Evolutionary conservation across 2,329 filamentous ascomycete species (phyloP), one percentile per base, ranked within the genome.

Genomic region (Aureobasidium uvarum): DNA sequence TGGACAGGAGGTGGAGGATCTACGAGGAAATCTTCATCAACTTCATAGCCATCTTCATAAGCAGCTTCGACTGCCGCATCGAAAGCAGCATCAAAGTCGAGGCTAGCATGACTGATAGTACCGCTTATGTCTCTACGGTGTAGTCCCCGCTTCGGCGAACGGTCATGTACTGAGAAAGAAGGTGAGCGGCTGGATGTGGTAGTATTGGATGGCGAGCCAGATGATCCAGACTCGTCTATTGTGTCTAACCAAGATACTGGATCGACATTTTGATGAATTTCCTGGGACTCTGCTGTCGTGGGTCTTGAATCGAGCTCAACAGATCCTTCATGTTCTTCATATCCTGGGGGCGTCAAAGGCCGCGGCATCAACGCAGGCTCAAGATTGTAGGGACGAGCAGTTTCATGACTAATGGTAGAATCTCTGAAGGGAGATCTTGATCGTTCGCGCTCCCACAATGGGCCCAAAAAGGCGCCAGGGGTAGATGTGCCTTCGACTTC

Each of bases 21-120:
- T 28, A 38, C 38, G 25, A 64, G 45, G 43, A 62, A 60, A 5
- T 66, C 58, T 28, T 64, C 82, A 75, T 85, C 86, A 4, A 90
- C 90, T 73, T 96, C 92, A 68, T 92, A 90, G 0, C 91, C 91
- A 68, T 97, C 92, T 74, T 96, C 90, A 75, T 98, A 99, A 5
- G 94, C 95, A 59, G 94, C 94, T 76, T 98, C 95, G 10, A 98
- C 93, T 16, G 95, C 95, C 28, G 93, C 94, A 78, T 98, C 94
- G 50, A 98, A 82, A 4, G 95, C 95, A 10, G 92, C 92, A 77
- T 97, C 93, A 70, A 98, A 96, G 73, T 96, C 93, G 7, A 91
- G 89, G 74, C 96, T 91, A 0, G 91, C 95, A 36, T 84, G 86
- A 51, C 87, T 87, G 69, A 90, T 94, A 2, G 83, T 74, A 41